Base-by-base conservation (phyloP, 495 filamentous ascomycete genomes). In the Evernia prunastri region DNA sequence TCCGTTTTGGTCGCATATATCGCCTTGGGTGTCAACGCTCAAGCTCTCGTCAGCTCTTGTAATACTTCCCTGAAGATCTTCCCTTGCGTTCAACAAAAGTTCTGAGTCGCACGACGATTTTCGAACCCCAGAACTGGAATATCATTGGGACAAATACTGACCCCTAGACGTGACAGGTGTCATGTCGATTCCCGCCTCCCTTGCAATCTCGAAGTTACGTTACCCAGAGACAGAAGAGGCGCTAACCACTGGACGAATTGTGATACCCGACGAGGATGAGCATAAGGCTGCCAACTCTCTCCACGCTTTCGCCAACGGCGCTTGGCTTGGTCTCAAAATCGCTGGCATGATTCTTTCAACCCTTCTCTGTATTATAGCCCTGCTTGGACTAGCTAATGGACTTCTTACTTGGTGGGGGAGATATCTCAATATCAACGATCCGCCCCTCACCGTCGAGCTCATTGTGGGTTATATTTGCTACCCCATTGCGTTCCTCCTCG, bases 131-230 rank as follows among this genome's bases (percentile, higher is more conserved):
- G 20, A 18, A 59, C 57, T 8, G 80, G 79, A 33, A 20, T 17
- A 33, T 33, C 7, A 4, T 20, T 33, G 27, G 29, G 29, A 15
- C 51, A 29, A 33, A 54, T 29, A 29, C 29, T 54, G 27, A 54
- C 17, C 1, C 15, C 51, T 54, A 54, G 51, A 33, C 8, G 10
- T 33, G 0, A 54, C 33, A 54, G 51, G 51, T 61, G 89, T 96
- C 67, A 96, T 96, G 92, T 89, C 86, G 57, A 96, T 96, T 66
- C 92, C 92, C 0, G 90, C 91, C 0, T 92, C 89, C 3, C 80
- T 96, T 13, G 91, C 92, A 25, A 83, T 90, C 37, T 92, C 89
- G 51, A 96, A 96, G 74, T 80, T 96, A 59, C 89, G 92, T 31
- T 95, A 85, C 74, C 92, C 92, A 4, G 92, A 96, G 72, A 88